phyloP scores from a whole-genome alignment of 116 monocot species.

The Phalaenopsis hybrid region DNA sequence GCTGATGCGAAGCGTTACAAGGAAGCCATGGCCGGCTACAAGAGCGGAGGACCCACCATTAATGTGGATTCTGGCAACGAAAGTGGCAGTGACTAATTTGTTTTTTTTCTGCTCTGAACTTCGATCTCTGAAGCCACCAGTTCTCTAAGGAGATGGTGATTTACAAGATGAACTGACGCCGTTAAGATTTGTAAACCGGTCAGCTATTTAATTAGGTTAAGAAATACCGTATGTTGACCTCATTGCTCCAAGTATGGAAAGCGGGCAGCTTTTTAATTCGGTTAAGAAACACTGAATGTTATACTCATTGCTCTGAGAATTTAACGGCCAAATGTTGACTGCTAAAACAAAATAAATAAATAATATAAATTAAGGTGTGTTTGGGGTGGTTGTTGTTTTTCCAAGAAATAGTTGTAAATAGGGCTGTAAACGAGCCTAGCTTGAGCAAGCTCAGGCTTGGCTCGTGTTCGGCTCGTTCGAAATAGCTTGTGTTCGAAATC shows the following conservation, averaged over 20 bases:
- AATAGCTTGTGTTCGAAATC: too few relatives aligned
- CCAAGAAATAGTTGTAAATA: too few relatives aligned
- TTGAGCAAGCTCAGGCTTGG: too few relatives aligned
- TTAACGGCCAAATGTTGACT: too few relatives aligned
- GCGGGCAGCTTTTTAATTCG: neutral
- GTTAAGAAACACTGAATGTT: neutral
- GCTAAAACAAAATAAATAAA: too few relatives aligned
- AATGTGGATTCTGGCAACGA: constrained; percentile 61
- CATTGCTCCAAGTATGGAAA: neutral
- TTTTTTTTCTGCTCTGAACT: neutral
- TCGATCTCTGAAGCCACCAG: neutral
- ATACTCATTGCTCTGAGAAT: too few relatives aligned
- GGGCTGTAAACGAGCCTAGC: too few relatives aligned
- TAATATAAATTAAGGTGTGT: too few relatives aligned
- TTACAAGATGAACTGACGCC: neutral
- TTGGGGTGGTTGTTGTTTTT: too few relatives aligned
- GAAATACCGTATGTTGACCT: neutral
- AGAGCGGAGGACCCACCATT: constrained; percentile 39
- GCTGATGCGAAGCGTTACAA: constrained; percentile 81
- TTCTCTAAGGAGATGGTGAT: neutral
- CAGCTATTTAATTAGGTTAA: neutral
- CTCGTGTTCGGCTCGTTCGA: too few relatives aligned
- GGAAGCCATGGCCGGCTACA: constrained; percentile 80
- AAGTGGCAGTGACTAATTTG: constrained; percentile 27
- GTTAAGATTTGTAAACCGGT: neutral